Evolutionary conservation across 257 asterid genomes (phyloP).

Genomic region (Capsicum pubescens): DNA sequence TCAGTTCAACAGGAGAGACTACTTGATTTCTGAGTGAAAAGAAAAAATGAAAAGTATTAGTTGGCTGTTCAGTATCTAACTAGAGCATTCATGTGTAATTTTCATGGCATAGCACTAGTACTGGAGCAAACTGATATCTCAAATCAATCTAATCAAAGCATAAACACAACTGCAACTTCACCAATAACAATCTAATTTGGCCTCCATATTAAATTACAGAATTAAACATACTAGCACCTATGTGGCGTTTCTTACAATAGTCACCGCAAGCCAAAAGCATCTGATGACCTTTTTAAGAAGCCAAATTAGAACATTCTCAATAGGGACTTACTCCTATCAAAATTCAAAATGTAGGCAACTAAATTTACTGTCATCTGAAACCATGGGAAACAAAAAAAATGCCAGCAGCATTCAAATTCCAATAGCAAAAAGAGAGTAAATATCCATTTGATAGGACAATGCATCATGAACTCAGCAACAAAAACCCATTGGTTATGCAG

Average conservation of each 20-base stretch:
- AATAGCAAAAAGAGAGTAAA: background rate
- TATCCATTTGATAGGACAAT: background rate
- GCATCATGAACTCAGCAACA: background rate
- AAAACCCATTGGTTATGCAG: background rate
- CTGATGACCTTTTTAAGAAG: background rate
- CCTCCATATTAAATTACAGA: background rate
- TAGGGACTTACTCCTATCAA: slow-evolving; percentile 1
- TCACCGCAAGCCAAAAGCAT: background rate
- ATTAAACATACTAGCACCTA: background rate
- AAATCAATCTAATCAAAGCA: background rate
- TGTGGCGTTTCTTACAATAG: background rate
- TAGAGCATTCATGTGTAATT: background rate
- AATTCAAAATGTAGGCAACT: background rate
- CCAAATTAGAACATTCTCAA: background rate
- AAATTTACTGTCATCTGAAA: background rate
- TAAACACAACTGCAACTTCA: background rate
- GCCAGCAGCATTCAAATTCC: background rate
- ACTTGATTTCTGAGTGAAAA: slow-evolving; percentile 62
- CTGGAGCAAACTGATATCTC: background rate
- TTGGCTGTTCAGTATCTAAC: background rate
- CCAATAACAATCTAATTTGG: background rate
- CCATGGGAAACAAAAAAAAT: background rate
- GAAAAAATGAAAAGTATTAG: background rate
- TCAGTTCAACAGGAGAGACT: slow-evolving; percentile 70
- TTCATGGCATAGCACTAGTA: background rate